phyloP scores from a whole-genome alignment of 805 yeast genomes.

The Kluyveromyces aestuarii region DNA sequence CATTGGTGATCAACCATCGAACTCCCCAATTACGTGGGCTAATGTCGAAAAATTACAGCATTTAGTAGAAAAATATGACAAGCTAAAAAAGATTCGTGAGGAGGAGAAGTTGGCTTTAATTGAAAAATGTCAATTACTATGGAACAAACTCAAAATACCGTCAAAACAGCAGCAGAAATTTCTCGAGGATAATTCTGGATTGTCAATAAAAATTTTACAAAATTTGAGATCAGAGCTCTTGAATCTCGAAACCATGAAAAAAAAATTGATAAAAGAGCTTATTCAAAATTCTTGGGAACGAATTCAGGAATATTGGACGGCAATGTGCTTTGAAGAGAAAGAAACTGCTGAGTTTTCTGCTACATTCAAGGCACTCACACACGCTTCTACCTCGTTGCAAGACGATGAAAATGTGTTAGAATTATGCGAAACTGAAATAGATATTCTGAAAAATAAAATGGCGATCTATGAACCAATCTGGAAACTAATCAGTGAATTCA shows the following conservation, averaged over 20 bases:
- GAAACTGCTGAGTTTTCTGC: conserved; percentile 42
- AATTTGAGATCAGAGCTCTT: conserved; percentile 47
- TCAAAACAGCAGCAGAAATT: conserved; percentile 34
- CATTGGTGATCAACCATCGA: not conserved
- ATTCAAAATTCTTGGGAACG: conserved; percentile 52
- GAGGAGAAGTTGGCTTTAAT: conserved; percentile 26
- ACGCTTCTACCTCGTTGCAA: conserved; percentile 18
- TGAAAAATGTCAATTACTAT: conserved; percentile 38
- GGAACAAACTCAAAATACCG: conserved; percentile 50
- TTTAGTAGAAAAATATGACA: conserved; percentile 8
- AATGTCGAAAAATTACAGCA: conserved; percentile 9
- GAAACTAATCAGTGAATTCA: conserved; percentile 44
- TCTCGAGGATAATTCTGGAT: conserved; percentile 32
- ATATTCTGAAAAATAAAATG: conserved; percentile 39
- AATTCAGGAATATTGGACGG: conserved; percentile 54
- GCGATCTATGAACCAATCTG: conserved; percentile 47
- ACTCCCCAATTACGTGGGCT: not conserved
- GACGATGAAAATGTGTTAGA: conserved; percentile 53
- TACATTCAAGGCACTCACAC: conserved; percentile 10
- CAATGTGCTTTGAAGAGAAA: conserved; percentile 46
- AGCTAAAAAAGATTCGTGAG: conserved; percentile 28
- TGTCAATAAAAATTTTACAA: conserved; percentile 39
- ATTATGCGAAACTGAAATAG: conserved; percentile 56
- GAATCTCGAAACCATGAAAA: conserved; percentile 50
- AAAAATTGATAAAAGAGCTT: conserved; percentile 56